Evolutionary conservation across 257 asterid species (phyloP), one percentile per base, ranked within the genome.

Genomic region (Ligustrum vulgare): DNA sequence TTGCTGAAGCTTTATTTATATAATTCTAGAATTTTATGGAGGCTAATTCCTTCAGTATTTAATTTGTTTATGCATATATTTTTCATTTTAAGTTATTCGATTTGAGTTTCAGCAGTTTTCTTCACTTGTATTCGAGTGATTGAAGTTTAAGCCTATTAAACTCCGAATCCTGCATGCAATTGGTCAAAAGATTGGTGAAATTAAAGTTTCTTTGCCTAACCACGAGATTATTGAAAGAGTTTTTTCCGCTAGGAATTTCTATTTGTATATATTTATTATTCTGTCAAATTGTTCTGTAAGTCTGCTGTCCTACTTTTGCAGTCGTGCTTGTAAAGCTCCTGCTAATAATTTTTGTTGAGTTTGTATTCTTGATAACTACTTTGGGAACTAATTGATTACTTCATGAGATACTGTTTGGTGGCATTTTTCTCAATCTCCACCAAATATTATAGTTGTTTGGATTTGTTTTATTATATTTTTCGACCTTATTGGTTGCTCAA

Each of bases 31-130:
- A 60, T 60, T 60, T 25, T 8, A 10, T 23, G 8, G 67, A 9
- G 34, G 8, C 33, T 5, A 60, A 8, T 60, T 11, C 67, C 23
- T 11, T 60, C 67, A 60, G 34, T 2, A 10, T 60, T 60, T 2
- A 20, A 20, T 20, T 22, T 60, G 32, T 4, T 18, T 54, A n/a
- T 54, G 20, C 10, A 54, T 20, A 2, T 2, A 20, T n/a, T 3
- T 60, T 60, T 60, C 67, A 25, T 11, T 60, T 6, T 56, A 56
- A 22, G 16, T 28, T 35, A 22, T 60, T 25, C 35, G 6, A 60
- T 60, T 54, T 54, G 63, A 54, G 63, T 54, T 54, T 54, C 11
- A 60, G 34, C 25, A 60, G 34, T 60, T 60, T 60, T 60, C 67
- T 60, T 60, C 34, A 60, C 34, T 60, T 25, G 32, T 60, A 60